Base-by-base conservation (phyloP, 169 alveolate genomes). In the Eimeria zaria region DNA sequence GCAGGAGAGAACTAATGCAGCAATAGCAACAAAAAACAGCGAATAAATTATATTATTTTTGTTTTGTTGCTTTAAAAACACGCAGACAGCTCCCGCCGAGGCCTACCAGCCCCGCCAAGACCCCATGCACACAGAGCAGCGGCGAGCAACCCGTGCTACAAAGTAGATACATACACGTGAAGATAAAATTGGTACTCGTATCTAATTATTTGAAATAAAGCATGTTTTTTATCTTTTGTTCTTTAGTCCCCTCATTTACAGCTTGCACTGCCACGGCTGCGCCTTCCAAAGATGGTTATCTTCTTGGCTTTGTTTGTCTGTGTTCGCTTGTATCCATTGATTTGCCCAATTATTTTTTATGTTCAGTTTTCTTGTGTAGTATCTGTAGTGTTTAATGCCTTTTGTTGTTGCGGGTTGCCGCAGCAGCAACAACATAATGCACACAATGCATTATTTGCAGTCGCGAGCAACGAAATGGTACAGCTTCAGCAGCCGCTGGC, bases 51-150 rank as follows among this genome's bases (percentile, higher is more conserved):
- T n/a, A 67, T 33, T 67, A 2, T 33, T 67, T 67, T 8, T 9
- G 78, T 9, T n/a, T 33, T 67, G 46, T 48, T 30, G 48, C 44
- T 3, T 0, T 9, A 67, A 30, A 5, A 30, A 67, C 24, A 12
- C 78, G 7, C 78, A 67, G 78, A 67, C 78, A 67, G 46, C 78
- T 30, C 20, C 14, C 12, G 24, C 48, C 41, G 24, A n/a, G 78
- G 78, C 78, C 78, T 9, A 67, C 44, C 78, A 67, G 78, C 78
- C 78, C 78, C 78, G 48, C 78, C 27, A 4, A 30, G 78, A 67
- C 46, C 78, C 78, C 78, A 30, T 67, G 78, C 24, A 33, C 78
- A 67, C 48, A 1, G 78, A 67, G 78, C 78, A 67, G 46, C 22
- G 46, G 78, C 55, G 55, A 48, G 55, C 78, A 30, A 67, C 46